phyloP scores from a whole-genome alignment of 768 basidiomycete species.

The Gymnopilus dilepis region DNA sequence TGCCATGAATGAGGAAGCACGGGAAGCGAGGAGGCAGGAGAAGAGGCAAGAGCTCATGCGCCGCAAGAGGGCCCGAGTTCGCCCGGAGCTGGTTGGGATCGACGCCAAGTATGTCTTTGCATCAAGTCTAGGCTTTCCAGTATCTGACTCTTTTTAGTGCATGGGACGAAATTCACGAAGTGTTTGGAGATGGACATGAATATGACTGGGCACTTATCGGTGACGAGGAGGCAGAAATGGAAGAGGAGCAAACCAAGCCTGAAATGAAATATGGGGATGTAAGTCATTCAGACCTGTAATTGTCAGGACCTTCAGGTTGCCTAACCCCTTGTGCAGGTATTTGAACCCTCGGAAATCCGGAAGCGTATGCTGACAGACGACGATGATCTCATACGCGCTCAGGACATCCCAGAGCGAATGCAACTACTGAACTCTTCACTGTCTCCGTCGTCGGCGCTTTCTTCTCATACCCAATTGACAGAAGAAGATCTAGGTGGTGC shows the following conservation, averaged over 20 bases:
- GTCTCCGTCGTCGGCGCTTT: slow-evolving; percentile 66
- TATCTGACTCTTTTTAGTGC: slow-evolving; percentile 55
- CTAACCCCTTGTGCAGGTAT: slow-evolving; percentile 64
- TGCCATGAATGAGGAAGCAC: slow-evolving; percentile 74
- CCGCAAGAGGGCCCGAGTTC: slow-evolving; percentile 65
- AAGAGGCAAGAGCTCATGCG: slow-evolving; percentile 71
- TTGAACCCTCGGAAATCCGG: slow-evolving; percentile 96
- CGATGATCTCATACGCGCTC: slow-evolving; percentile 88
- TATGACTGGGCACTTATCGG: slow-evolving; percentile 94
- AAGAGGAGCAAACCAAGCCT: slow-evolving; percentile 57
- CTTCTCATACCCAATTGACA: slow-evolving; percentile 64
- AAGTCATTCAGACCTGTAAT: slow-evolving; percentile 22
- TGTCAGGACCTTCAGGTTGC: no score
- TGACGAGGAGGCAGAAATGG: slow-evolving; percentile 66
- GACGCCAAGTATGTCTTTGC: slow-evolving; percentile 72
- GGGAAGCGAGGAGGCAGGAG: slow-evolving; percentile 75
- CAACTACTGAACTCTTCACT: slow-evolving; percentile 87
- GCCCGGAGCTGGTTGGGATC: slow-evolving; percentile 77
- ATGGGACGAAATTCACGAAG: slow-evolving; percentile 95
- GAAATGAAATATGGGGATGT: slow-evolving; percentile 91
- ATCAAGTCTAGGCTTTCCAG: not conserved
- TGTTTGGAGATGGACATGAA: slow-evolving; percentile 96
- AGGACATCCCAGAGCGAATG: slow-evolving; percentile 95
- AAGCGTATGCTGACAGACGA: slow-evolving; percentile 89
- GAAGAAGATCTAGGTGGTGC: slow-evolving; percentile 80